A percentile compares a stretch with the other conserved stretches of the same genome.
Conservation (phyloP, 345 rosid species). For the Linum trigynum region DNA sequence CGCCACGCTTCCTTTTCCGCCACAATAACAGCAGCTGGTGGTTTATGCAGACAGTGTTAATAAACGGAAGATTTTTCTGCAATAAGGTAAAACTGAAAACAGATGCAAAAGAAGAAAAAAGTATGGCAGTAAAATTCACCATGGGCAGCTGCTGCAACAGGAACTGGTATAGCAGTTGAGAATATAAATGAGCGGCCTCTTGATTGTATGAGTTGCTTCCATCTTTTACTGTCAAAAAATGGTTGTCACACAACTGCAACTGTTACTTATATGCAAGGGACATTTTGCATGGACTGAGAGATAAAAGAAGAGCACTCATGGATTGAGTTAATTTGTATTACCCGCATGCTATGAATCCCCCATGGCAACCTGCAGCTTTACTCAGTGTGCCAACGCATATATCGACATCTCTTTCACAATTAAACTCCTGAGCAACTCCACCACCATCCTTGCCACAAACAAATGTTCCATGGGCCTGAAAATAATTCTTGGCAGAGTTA, state of each 20-base stretch:
- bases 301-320: neutral
- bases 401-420: conserved; percentile 77
- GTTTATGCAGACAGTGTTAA: conserved; percentile 17
- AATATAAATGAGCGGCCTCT: conserved; percentile 91
- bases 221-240: conserved; percentile 48
- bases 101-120: too few relatives aligned
- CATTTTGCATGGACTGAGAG: too few relatives aligned
- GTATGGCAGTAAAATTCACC: conserved; percentile 28
- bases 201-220: conserved; percentile 85
- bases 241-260: too few relatives aligned
- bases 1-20: conserved; percentile 84
- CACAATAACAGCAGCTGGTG: conserved; percentile 73
- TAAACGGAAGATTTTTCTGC: too few relatives aligned
- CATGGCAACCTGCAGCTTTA: conserved; percentile 97
- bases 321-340: conserved; percentile 11
- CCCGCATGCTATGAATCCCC: conserved; percentile 98
- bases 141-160: conserved; percentile 78
- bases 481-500: neutral
- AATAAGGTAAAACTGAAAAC: too few relatives aligned
- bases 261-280: too few relatives aligned
- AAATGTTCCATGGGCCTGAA: conserved; percentile 95
- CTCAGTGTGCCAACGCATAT: conserved; percentile 86
- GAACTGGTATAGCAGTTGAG: conserved; percentile 75
- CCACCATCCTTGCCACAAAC: conserved; percentile 89
- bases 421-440: conserved; percentile 80